Base-by-base conservation (phyloP, 2,329 filamentous ascomycete genomes). In the Pseudogymnoascus sp. region DNA sequence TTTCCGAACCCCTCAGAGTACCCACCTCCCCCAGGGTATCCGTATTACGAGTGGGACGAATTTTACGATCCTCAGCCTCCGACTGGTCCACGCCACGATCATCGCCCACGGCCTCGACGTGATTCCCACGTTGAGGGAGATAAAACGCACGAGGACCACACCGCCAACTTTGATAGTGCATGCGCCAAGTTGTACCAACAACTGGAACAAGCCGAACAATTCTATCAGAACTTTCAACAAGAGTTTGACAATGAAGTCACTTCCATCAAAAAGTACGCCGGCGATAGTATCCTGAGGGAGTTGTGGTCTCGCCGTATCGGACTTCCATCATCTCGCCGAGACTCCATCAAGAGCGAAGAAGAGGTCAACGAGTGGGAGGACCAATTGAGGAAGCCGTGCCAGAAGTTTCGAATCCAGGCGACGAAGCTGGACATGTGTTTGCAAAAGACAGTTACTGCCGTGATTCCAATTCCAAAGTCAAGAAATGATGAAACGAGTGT, bases 211-310 rank as follows among this genome's bases (percentile, higher is more conserved):
- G 65, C 68, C 2, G 65, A 65, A 14, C 33, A 60, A 7, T 67
- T 67, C 55, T 70, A 69, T 62, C 64, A 61, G 5, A 41, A 60
- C 11, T 68, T 72, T 25, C 49, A 63, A 16, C 33, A 35, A n/a
- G 58, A 62, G 2, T 70, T 62, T 36, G 63, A 68, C n/a, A 38
- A n/a, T 4, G 68, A 69, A 16, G 58, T 68, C 8, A 12, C 25
- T 0, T 16, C 35, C 4, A 60, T 68, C 33, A 64, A 66, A 12
- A 58, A 61, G 16, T 69, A 68, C 41, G 64, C 67, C 3, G 42
- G 60, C 4, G 42, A 59, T 12, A 38, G 62, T 2, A 63, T 66
- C 4, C 5, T 67, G 23, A 63, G 61, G 5, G 22, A 62, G 11
- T 19, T 69, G 5, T 69, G 67, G 67, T 16, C 33, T 9, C 60